A percentile compares a stretch with the other conserved stretches of the same genome.
Conservation (phyloP, 2,329 filamentous ascomycete species). For the Botrytis cinerea region DNA sequence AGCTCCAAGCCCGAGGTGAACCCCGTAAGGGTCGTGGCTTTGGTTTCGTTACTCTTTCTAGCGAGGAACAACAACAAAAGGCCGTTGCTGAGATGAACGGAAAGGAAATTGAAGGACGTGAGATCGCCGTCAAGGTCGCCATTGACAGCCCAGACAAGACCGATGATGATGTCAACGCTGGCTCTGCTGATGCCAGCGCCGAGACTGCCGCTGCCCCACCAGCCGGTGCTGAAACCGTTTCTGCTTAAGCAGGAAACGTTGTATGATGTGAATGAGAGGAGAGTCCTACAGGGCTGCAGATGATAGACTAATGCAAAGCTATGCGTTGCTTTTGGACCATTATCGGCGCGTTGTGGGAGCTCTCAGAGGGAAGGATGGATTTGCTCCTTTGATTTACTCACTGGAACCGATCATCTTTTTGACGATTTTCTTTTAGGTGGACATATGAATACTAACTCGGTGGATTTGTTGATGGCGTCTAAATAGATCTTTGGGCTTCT, state of each 20-base stretch:
- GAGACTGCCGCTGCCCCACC: slow-evolving; percentile 43
- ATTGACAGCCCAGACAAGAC: slow-evolving; percentile 99
- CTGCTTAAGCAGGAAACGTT: slow-evolving; percentile 42
- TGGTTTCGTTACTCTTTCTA: slow-evolving; percentile 93
- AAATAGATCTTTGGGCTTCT: slow-evolving; percentile 31
- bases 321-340: slow-evolving; percentile 38
- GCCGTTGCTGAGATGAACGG: slow-evolving; percentile 98
- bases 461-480: slow-evolving; percentile 35
- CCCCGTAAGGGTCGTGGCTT: slow-evolving; percentile 99
- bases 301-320: slow-evolving; percentile 31
- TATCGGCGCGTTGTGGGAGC: slow-evolving; percentile 31
- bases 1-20: slow-evolving; percentile 97
- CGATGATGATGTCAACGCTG: slow-evolving; percentile 75
- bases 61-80: slow-evolving; percentile 96
- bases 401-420: slow-evolving; percentile 33
- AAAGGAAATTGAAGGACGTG: slow-evolving; percentile 97
- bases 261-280: slow-evolving; percentile 40
- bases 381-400: slow-evolving; percentile 32
- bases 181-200: slow-evolving; percentile 47
- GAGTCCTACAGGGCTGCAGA: slow-evolving; percentile 26
- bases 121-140: slow-evolving; percentile 99
- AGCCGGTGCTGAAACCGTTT: slow-evolving; percentile 59
- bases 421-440: slow-evolving; percentile 42
- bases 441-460: slow-evolving; percentile 30
- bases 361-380: slow-evolving; percentile 30